Conservation (phyloP, 2,329 filamentous ascomycete genomes). For the Aureobasidium sp. region DNA sequence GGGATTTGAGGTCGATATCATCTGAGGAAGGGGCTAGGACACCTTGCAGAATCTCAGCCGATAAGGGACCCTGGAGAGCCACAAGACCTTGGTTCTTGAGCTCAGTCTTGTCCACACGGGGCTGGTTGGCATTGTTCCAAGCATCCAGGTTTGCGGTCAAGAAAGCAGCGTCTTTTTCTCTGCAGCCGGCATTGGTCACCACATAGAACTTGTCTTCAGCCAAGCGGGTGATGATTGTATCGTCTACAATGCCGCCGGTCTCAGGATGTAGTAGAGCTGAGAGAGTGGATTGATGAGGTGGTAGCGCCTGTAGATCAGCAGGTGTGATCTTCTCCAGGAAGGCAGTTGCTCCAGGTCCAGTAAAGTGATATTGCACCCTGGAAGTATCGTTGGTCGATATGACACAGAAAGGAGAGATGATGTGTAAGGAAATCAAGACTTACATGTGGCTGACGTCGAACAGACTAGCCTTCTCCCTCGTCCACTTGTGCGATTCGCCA, state of each 20-base stretch:
- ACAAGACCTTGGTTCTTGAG: conserved; percentile 65
- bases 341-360: conserved; percentile 68
- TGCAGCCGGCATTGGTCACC: conserved; percentile 89
- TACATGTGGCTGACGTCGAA: conserved; percentile 95
- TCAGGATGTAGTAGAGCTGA: conserved; percentile 73
- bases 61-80: conserved; percentile 80
- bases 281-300: conserved; percentile 65
- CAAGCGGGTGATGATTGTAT: conserved; percentile 84
- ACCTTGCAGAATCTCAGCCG: conserved; percentile 60
- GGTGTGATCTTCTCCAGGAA: conserved; percentile 85
- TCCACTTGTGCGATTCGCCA: conserved; percentile 82
- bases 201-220: conserved; percentile 71
- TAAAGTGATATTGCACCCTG: conserved; percentile 74
- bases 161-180: conserved; percentile 80
- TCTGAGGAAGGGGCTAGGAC: conserved; percentile 50
- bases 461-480: conserved; percentile 75
- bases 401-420: neutral
- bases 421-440: neutral
- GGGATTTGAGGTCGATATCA: conserved; percentile 48
- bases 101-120: conserved; percentile 33
- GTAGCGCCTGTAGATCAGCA: conserved; percentile 58
- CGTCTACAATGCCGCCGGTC: conserved; percentile 89
- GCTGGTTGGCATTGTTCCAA: conserved; percentile 45
- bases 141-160: conserved; percentile 61
- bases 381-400: conserved; percentile 1